Base-by-base conservation (phyloP, 768 basidiomycete species). In the Kwoniella dendrophila region DNA sequence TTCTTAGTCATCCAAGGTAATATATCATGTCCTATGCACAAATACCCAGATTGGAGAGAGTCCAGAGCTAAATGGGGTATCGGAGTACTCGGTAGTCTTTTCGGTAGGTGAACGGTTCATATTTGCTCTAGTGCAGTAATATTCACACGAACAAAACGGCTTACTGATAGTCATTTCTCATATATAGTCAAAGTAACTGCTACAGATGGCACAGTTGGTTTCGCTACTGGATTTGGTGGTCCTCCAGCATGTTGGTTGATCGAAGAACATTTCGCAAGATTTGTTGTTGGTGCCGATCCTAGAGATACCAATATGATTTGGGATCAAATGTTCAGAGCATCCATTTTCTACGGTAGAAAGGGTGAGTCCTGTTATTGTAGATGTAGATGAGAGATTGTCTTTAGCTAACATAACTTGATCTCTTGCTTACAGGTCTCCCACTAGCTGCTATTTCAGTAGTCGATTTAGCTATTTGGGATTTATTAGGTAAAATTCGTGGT, bases 281-380 rank as follows among this genome's bases (percentile, higher is more conserved):
- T 81, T 69, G 72, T 81, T 52, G 55, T 80, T 30, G 80, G 80
- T 14, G 68, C 78, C 51, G 80, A 81, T 59, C 80, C 80, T 10
- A 62, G 80, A 52, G 79, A 80, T 56, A 79, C 75, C 52, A 80
- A 80, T 67, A 64, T 77, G 56, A 80, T 81, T 34, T 80, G 78
- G 78, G 80, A 81, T 54, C 76, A 79, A 71, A 76, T 78, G 72
- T 77, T 74, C 70, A 64, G 71, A 52, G 77, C 75, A 12, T 76
- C 73, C 59, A 80, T 79, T 67, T 81, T 81, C 69, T 81, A 81
- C 67, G 79, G 80, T 22, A 70, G 79, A 58, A 80, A 80, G 63
- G 73, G 72, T 74, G 58, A 54, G 70, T 53, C 14, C 7, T 40
- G 34, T 36, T 49, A 18, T 34, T 18, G n/a, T 16, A 29, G 16